Conservation (phyloP, 169 alveolate species). For the Eimeria brunetti region DNA sequence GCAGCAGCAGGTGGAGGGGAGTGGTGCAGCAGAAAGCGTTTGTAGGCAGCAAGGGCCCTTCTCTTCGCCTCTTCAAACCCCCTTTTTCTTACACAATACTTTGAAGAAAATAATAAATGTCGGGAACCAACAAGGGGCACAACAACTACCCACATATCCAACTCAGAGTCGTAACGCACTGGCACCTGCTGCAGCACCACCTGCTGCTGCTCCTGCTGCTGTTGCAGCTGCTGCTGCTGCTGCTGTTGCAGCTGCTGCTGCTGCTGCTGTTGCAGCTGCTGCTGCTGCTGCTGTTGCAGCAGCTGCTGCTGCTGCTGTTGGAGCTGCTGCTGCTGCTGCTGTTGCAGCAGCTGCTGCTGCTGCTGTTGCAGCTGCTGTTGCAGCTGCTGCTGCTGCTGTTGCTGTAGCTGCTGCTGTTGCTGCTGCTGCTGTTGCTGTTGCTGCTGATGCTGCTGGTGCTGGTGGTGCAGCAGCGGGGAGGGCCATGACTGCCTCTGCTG, state of each 20-base stretch:
- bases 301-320: too few relatives aligned
- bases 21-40: conserved; percentile 1
- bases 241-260: background rate
- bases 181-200: conserved; percentile 8
- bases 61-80: conserved; percentile 21
- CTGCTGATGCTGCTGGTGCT: too few relatives aligned
- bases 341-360: background rate
- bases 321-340: conserved; percentile 11
- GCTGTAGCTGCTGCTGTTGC: background rate
- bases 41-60: conserved; percentile 1
- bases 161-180: conserved; percentile 24
- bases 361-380: background rate
- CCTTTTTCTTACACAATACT: conserved; percentile 16
- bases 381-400: background rate
- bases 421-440: background rate
- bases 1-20: background rate
- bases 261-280: background rate
- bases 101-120: conserved; percentile 1
- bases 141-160: conserved; percentile 40
- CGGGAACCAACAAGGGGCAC: conserved; percentile 11
- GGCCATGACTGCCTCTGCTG: background rate
- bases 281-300: background rate
- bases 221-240: background rate
- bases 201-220: background rate
- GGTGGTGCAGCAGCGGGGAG: background rate